phyloP scores from a whole-genome alignment of 202 grass and related monocot species.

The Setaria viridis region DNA sequence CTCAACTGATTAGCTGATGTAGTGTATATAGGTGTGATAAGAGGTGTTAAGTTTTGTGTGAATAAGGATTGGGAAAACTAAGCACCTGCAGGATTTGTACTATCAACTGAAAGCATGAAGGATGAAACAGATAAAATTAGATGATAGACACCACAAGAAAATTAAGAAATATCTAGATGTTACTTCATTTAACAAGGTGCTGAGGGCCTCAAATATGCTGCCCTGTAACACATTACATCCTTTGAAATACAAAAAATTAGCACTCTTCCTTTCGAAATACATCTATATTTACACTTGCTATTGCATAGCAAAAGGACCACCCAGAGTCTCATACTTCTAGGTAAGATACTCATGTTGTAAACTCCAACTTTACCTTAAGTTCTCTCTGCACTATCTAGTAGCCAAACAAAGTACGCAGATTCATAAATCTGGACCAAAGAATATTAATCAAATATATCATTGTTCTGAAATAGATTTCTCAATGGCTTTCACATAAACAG shows the following conservation, averaged over 20 bases:
- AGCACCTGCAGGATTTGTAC: not conserved
- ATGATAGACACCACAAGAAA: not conserved
- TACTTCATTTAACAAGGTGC: constrained; percentile 34
- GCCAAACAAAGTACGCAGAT: constrained; percentile 20
- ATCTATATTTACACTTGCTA: constrained; percentile 50
- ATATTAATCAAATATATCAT: constrained; percentile 36
- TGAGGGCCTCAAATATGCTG: constrained; percentile 44
- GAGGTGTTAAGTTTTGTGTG: not conserved
- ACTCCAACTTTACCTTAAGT: constrained; percentile 45
- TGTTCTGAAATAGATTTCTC: constrained; percentile 71
- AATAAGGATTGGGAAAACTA: not conserved
- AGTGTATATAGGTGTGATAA: constrained; percentile 16
- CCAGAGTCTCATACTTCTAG: not conserved
- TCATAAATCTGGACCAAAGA: constrained; percentile 34
- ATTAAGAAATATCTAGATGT: constrained; percentile 25
- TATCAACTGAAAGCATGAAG: not conserved
- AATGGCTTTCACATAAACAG: constrained; percentile 83
- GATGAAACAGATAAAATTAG: constrained; percentile 17
- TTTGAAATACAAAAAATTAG: constrained; percentile 15
- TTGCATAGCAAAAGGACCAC: constrained; percentile 36
- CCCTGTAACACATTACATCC: constrained; percentile 45
- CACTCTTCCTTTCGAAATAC: constrained; percentile 27
- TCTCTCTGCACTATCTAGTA: constrained; percentile 10
- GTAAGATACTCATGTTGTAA: constrained; percentile 36
- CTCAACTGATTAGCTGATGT: constrained; percentile 16